phyloP scores from a whole-genome alignment of 2,329 filamentous ascomycete genomes.

The Aureobasidium zeae region DNA sequence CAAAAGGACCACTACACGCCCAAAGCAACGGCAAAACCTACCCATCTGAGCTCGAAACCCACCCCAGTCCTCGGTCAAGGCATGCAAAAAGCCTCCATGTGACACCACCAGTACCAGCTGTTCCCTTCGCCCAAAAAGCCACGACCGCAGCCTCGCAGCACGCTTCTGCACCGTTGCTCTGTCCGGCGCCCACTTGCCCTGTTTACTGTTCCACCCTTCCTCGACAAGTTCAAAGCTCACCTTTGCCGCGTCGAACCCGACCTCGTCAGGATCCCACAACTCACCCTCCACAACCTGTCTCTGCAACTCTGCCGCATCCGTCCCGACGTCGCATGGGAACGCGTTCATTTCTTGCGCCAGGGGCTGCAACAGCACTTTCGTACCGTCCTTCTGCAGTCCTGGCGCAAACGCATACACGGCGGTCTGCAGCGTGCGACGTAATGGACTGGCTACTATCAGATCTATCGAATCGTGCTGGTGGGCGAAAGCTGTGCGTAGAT shows the following conservation, averaged over 20 bases:
- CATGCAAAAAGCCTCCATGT: constrained; percentile 78
- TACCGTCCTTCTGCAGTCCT: constrained; percentile 38
- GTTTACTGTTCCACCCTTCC: constrained; percentile 59
- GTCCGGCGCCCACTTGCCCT: constrained; percentile 37
- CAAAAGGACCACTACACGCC: neutral
- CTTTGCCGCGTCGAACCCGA: constrained; percentile 51
- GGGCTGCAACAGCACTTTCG: constrained; percentile 57
- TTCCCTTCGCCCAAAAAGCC: constrained; percentile 44
- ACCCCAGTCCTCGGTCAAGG: constrained; percentile 72
- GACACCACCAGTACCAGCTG: constrained; percentile 69
- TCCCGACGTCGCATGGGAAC: constrained; percentile 67
- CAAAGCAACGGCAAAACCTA: neutral
- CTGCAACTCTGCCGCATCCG: constrained; percentile 20
- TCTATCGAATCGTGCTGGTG: constrained; percentile 52
- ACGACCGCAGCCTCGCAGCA: constrained; percentile 52
- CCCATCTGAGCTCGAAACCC: constrained; percentile 32
- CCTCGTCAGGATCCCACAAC: constrained; percentile 43
- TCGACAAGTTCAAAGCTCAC: constrained; percentile 57
- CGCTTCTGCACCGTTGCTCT: constrained; percentile 48
- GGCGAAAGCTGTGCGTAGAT: constrained; percentile 54
- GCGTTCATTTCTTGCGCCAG: constrained; percentile 70
- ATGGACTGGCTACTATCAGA: constrained; percentile 66
- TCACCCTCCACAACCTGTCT: constrained; percentile 22
- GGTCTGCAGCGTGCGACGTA: constrained; percentile 73
- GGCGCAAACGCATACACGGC: constrained; percentile 59